Evolutionary conservation across 805 yeast genomes (phyloP).

Genomic region (Ogataea nonfermentans): DNA sequence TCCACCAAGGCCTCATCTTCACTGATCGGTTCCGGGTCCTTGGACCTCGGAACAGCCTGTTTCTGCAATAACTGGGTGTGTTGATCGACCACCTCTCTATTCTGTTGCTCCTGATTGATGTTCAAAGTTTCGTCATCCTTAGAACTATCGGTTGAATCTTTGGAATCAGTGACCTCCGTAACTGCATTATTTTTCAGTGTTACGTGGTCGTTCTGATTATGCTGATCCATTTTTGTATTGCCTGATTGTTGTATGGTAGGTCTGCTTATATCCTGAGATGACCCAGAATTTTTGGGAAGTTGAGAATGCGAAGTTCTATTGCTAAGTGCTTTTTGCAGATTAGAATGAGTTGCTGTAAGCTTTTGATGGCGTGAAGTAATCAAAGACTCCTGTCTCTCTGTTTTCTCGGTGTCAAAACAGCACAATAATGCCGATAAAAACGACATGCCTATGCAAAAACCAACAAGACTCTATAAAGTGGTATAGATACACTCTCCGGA

Average conservation of each 20-base stretch:
- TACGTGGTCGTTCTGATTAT: conserved; percentile 10
- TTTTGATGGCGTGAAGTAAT: conserved; percentile 26
- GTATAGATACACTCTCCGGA: too few species aligned
- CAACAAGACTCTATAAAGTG: conserved; percentile 5
- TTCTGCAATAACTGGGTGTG: conserved; percentile 14
- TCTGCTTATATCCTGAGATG: not conserved
- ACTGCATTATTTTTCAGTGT: conserved; percentile 19
- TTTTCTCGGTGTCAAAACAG: conserved; percentile 34
- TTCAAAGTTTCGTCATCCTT: conserved; percentile 35
- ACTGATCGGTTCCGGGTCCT: conserved; percentile 11
- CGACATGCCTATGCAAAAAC: conserved; percentile 27
- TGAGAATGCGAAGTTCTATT: conserved; percentile 20
- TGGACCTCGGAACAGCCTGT: conserved; percentile 17
- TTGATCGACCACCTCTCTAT: conserved; percentile 11
- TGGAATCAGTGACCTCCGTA: conserved; percentile 32
- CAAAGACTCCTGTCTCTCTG: conserved; percentile 29
- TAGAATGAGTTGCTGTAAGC: conserved; percentile 34
- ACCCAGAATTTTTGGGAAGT: conserved; percentile 4
- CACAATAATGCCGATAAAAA: conserved; percentile 35
- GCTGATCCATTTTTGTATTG: not conserved
- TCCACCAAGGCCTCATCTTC: conserved; percentile 22
- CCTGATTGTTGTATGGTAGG: not conserved
- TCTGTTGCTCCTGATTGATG: conserved; percentile 8
- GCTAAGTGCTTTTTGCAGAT: conserved; percentile 34
- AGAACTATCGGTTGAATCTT: conserved; percentile 37